Conservation (phyloP, 2,329 filamentous ascomycete genomes). For the Monosporascus cannonballus region DNA sequence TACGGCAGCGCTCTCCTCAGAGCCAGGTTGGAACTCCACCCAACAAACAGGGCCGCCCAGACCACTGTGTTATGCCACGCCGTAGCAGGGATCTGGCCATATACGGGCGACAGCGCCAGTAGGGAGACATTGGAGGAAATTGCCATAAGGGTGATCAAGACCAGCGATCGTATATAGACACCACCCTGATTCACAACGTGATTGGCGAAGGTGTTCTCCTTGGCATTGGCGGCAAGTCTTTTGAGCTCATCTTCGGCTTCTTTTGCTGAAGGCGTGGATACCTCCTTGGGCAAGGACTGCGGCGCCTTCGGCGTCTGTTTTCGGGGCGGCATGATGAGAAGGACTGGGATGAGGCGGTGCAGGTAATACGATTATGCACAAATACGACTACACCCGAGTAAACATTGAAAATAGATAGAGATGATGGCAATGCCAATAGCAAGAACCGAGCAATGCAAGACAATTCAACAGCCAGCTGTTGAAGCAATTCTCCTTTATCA, state of each 20-base stretch:
- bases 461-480: constrained; percentile 27
- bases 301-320: constrained; percentile 17
- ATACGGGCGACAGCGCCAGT: constrained; percentile 76
- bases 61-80: constrained; percentile 65
- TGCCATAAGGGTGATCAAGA: constrained; percentile 53
- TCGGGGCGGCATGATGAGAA: constrained; percentile 20
- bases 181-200: constrained; percentile 30
- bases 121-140: constrained; percentile 65
- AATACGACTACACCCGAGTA: not conserved
- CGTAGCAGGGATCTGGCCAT: constrained; percentile 73
- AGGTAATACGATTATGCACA: too few species aligned
- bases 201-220: constrained; percentile 26
- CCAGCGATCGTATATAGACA: constrained; percentile 34
- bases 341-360: not conserved
- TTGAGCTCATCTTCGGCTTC: constrained; percentile 48
- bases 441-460: too few species aligned
- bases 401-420: constrained; percentile 1
- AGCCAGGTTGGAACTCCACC: constrained; percentile 62
- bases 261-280: constrained; percentile 3
- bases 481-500: constrained; percentile 8
- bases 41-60: constrained; percentile 60
- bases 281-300: constrained; percentile 35
- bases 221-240: constrained; percentile 35
- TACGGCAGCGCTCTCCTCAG: constrained; percentile 44
- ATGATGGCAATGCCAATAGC: too few species aligned